Evolutionary conservation across 768 basidiomycete genomes (phyloP).

Genomic region (Myochromella boudieri): DNA sequence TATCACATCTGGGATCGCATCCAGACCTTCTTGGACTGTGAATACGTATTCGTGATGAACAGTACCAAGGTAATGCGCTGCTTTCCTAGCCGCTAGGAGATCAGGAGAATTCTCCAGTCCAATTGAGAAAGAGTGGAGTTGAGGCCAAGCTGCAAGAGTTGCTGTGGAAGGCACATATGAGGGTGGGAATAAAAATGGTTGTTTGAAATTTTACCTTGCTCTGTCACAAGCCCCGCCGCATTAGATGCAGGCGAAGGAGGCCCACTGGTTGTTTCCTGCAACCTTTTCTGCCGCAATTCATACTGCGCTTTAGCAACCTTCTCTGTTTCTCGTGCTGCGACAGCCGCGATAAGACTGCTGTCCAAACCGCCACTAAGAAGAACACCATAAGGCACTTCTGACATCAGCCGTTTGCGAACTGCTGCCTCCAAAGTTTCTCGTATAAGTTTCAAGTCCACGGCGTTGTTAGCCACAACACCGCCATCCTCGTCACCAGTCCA

Average conservation of each 20-base stretch:
- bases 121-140: conserved; percentile 96
- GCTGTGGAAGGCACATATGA: conserved; percentile 35
- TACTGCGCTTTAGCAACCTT: conserved; percentile 81
- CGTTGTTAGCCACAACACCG: conserved; percentile 54
- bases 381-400: conserved; percentile 97
- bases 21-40: conserved; percentile 96
- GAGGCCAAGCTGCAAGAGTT: conserved; percentile 87
- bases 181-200: background rate
- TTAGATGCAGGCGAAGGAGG: conserved; percentile 50
- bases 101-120: conserved; percentile 95
- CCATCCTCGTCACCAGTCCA: conserved; percentile 79
- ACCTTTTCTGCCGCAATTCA: conserved; percentile 63
- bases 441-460: conserved; percentile 66
- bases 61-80: conserved; percentile 90
- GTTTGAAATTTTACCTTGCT: conserved; percentile 46
- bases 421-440: conserved; percentile 87
- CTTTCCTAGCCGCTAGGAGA: conserved; percentile 90
- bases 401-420: conserved; percentile 94
- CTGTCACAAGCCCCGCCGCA: conserved; percentile 33
- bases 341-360: conserved; percentile 92
- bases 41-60: conserved; percentile 98
- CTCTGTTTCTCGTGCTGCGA: conserved; percentile 94
- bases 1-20: conserved; percentile 96
- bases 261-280: conserved; percentile 53
- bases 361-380: conserved; percentile 94